phyloP scores from a whole-genome alignment of 1,284 basidiomycete species.

The Phenoliferia sp. region DNA sequence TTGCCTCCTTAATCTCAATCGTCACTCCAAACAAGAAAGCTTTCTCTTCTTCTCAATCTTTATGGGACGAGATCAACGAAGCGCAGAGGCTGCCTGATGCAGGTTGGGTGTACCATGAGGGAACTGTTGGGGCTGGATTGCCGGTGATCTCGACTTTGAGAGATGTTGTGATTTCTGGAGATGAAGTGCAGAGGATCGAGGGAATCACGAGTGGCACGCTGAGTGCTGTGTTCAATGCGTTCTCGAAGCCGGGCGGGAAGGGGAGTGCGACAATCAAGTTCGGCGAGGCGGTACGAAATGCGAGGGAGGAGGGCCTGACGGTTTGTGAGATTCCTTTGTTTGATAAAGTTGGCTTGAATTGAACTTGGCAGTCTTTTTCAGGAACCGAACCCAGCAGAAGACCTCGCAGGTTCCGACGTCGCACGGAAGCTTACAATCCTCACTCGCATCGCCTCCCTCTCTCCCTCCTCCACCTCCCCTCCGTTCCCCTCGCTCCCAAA shows the following conservation, averaged over 20 bases:
- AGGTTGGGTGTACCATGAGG: slow-evolving; percentile 74
- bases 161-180: slow-evolving; percentile 85
- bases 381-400: slow-evolving; percentile 93
- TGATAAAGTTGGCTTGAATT: neutral
- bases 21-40: slow-evolving; percentile 98
- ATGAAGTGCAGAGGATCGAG: slow-evolving; percentile 59
- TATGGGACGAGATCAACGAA: slow-evolving; percentile 68
- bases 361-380: neutral
- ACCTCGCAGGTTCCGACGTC: slow-evolving; percentile 91
- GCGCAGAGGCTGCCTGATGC: slow-evolving; percentile 53
- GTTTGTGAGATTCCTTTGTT: neutral
- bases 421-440: slow-evolving; percentile 94
- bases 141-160: slow-evolving; percentile 87
- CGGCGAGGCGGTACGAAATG: slow-evolving; percentile 79
- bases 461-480: neutral
- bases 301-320: slow-evolving; percentile 89
- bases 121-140: slow-evolving; percentile 90
- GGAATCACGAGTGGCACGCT: slow-evolving; percentile 87
- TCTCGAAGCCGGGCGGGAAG: slow-evolving; percentile 49
- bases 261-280: slow-evolving; percentile 48
- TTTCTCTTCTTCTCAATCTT: slow-evolving; percentile 64
- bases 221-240: slow-evolving; percentile 98
- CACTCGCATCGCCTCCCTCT: slow-evolving; percentile 54
- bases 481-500: slow-evolving; percentile 47
- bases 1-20: slow-evolving; percentile 73